Base-by-base conservation (phyloP, 148 eudicot species). In the Chenopodium album region DNA sequence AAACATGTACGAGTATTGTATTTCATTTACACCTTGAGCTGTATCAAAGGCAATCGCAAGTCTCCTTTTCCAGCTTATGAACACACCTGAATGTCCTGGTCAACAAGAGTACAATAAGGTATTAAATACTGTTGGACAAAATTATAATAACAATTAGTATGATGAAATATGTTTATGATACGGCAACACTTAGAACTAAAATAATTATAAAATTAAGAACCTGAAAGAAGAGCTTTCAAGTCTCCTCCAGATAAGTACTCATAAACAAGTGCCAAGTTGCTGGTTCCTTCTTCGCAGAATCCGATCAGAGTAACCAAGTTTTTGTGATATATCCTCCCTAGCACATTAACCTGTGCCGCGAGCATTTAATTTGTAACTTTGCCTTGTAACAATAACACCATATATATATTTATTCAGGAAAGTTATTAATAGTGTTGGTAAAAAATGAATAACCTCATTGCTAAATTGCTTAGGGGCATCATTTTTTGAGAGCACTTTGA, bases 221-320 rank as follows among this genome's bases (percentile, higher is more conserved):
- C 91, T 80, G 87, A 82, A 6, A 88, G 80, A 81, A 80, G 69
- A 54, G 46, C 67, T 68, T 80, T 79, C 78, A 91, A 78, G 83
- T 86, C 81, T 32, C 94, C 88, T 10, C 78, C 76, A 59, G 84
- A 85, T 89, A 91, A 87, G 77, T 82, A 87, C 79, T 91, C 92
- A 17, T 85, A 91, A 2, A 91, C 71, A 14, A 91, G 80, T 26
- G 86, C 92, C 79, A 85, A 81, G 52, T 75, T 23, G 52, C 65
- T 20, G 44, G 59, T 62, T 34, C 67, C 85, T 14, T 88, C 94
- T 78, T 82, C 80, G 78, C 90, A 91, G 56, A 88, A 88, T 26
- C 92, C 94, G 46, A 89, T 77, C 1, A 91, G 50, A 12, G 86
- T 82, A 47, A 87, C 90, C 56, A 88, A 76, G 60, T 90, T 88